phyloP scores from a whole-genome alignment of 805 yeast genomes.

The Cyberlindnera samutprakarnensis region DNA sequence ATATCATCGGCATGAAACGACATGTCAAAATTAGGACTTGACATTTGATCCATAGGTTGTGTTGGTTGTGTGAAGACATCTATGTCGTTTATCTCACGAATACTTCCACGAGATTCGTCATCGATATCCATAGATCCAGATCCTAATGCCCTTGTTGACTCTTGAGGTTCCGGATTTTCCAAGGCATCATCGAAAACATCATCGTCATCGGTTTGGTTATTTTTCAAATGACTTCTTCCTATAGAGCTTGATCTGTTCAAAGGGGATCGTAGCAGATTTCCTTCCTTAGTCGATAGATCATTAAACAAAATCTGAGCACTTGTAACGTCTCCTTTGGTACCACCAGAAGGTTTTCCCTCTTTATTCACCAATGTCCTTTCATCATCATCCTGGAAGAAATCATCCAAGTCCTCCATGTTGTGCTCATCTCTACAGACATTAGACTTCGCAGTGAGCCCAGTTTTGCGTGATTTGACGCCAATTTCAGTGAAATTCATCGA shows the following conservation, averaged over 20 bases:
- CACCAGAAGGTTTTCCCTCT: too few species aligned
- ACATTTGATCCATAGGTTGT: background rate
- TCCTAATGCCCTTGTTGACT: constrained; percentile 11
- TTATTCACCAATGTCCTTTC: constrained; percentile 1
- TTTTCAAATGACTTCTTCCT: background rate
- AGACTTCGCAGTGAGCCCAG: constrained; percentile 45
- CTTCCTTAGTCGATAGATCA: background rate
- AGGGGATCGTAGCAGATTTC: background rate
- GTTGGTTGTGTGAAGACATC: constrained; percentile 1
- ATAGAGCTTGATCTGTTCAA: background rate
- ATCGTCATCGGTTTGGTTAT: constrained; percentile 8
- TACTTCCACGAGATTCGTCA: constrained; percentile 18
- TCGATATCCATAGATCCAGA: constrained; percentile 24
- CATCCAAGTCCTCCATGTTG: constrained; percentile 64
- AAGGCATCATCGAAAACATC: constrained; percentile 17
- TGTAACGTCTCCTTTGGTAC: constrained; percentile 4
- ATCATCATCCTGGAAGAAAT: constrained; percentile 46
- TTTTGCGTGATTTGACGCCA: constrained; percentile 61
- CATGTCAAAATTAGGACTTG: background rate
- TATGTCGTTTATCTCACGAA: constrained; percentile 10
- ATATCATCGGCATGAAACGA: background rate
- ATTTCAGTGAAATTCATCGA: constrained; percentile 35
- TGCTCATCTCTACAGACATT: constrained; percentile 46
- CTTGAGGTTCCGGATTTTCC: constrained; percentile 12
- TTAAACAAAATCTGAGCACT: constrained; percentile 1